Evolutionary conservation across 768 basidiomycete species (phyloP), one percentile per base, ranked within the genome.

Genomic region (Pleurotus giganteus): DNA sequence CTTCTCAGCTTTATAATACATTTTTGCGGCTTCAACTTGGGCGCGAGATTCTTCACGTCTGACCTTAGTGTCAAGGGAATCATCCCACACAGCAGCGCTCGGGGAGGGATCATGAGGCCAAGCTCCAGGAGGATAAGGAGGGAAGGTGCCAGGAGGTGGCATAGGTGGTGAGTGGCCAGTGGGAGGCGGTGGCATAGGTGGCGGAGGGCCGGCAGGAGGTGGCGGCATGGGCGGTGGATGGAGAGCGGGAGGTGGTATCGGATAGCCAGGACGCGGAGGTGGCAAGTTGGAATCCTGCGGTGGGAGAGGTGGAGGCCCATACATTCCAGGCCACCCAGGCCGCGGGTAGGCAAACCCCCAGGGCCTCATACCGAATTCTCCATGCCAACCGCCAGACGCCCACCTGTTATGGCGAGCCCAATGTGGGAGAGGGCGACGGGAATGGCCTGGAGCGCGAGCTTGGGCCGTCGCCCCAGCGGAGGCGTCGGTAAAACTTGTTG

Each of bases 1-100:
- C 63, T 91, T 91, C 67, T 84, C 80, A 1, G 74, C 75, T 68
- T 82, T 87, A 66, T 91, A 91, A 21, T 70, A 69, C 24, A 73
- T 74, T 60, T 89, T 91, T 0, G 89, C 87, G 17, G 72, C 79
- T 61, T 89, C 83, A 2, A 90, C 78, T 27, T 80, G 74, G 26
- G 73, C 73, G 31, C 70, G 70, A 47, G 78, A 59, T 27, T 78
- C 72, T 44, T 75, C 70, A 2, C 71, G 61, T 8, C 71, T 63
- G 5, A 65, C 60, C 39, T 66, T 64, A 32, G 61, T 57, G 34
- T 53, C 26, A 49, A 15, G 34, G 13, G 47, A 9, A 3, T 36
- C 39, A 46, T 53, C 39, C 28, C 37, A 47, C 26, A 43, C 32
- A 4, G 27, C 11, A 45, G 60, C 47, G 31, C 64, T 67, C 15